These are phyloP conservation scores for Cyclotella distinguenda DNA, from an alignment of 108 stramenopile genomes.

Conservation along the genomic window DNA sequence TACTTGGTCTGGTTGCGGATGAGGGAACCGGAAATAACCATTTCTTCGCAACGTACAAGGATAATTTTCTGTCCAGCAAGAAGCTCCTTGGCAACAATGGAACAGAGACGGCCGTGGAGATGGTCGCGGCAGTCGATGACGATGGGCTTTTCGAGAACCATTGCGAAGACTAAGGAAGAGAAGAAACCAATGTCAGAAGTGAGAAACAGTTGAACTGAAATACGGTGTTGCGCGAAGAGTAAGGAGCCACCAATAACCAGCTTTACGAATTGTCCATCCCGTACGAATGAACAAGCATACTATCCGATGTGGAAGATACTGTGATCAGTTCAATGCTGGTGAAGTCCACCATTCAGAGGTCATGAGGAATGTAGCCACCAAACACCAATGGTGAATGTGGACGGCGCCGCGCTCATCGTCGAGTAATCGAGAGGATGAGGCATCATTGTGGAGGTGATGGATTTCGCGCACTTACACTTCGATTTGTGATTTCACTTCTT, in stretches of 20 bases:
- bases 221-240: too few species aligned
- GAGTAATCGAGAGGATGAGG: slow-evolving; percentile 35
- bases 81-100: slow-evolving; percentile 98
- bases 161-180: not conserved
- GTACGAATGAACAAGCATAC: too few species aligned
- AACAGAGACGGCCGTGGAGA: slow-evolving; percentile 97
- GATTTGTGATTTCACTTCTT: too few species aligned
- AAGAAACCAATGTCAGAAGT: not conserved
- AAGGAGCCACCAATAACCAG: too few species aligned
- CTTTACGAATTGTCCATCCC: too few species aligned
- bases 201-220: not conserved
- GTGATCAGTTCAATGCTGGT: not conserved
- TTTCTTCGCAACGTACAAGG: slow-evolving; percentile 97
- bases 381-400: slow-evolving; percentile 12
- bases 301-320: too few species aligned
- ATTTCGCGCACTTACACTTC: slow-evolving; percentile 51
- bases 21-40: slow-evolving; percentile 94
- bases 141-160: slow-evolving; percentile 58
- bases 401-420: slow-evolving; percentile 50
- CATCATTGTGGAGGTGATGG: slow-evolving; percentile 17
- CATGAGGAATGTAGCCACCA: slow-evolving; percentile 36
- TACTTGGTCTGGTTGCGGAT: slow-evolving; percentile 96
- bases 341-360: slow-evolving; percentile 1
- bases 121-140: slow-evolving; percentile 99
- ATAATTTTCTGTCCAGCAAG: slow-evolving; percentile 97